Conservation (phyloP, 495 filamentous ascomycete genomes). For the Penicillium lagena region DNA sequence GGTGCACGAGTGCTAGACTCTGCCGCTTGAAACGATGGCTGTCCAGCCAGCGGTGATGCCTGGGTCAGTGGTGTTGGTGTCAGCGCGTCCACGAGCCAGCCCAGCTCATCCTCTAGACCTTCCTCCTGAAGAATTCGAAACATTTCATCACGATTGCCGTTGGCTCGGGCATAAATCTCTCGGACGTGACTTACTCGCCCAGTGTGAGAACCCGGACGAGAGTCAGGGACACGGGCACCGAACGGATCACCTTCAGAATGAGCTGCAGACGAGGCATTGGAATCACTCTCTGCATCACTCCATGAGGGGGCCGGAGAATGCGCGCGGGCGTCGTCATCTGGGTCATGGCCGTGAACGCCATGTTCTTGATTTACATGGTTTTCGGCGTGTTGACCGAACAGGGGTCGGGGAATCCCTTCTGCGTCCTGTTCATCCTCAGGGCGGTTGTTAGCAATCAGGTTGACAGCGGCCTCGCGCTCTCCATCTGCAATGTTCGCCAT, state of each 20-base stretch:
- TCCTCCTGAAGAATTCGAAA: slow-evolving; percentile 57
- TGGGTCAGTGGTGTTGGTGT: slow-evolving; percentile 14
- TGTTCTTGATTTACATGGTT: slow-evolving; percentile 1
- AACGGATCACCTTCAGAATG: not conserved
- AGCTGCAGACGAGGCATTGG: slow-evolving; percentile 9
- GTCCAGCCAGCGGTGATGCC: not conserved
- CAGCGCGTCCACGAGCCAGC: slow-evolving; percentile 39
- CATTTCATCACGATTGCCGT: slow-evolving; percentile 54
- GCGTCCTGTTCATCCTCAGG: slow-evolving; percentile 13
- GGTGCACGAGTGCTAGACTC: not conserved
- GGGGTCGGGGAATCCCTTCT: not conserved
- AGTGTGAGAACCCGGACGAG: slow-evolving; percentile 7
- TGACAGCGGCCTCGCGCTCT: slow-evolving; percentile 37
- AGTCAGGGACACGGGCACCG: not conserved
- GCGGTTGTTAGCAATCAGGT: slow-evolving; percentile 34
- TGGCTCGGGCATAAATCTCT: slow-evolving; percentile 44
- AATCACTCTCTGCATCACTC: slow-evolving; percentile 7
- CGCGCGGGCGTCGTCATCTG: slow-evolving; percentile 8
- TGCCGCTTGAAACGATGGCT: slow-evolving; percentile 3
- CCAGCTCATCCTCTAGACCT: slow-evolving; percentile 48
- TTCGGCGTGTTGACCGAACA: slow-evolving; percentile 4
- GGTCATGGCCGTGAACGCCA: slow-evolving; percentile 5
- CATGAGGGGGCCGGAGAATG: slow-evolving; percentile 18
- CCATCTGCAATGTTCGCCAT: slow-evolving; percentile 55
- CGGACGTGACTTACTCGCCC: slow-evolving; percentile 1